Percentiles rank a stretch among this genome's conserved stretches.
Conservation (phyloP, 2,329 filamentous ascomycete genomes). For the Thelonectria rubi region DNA sequence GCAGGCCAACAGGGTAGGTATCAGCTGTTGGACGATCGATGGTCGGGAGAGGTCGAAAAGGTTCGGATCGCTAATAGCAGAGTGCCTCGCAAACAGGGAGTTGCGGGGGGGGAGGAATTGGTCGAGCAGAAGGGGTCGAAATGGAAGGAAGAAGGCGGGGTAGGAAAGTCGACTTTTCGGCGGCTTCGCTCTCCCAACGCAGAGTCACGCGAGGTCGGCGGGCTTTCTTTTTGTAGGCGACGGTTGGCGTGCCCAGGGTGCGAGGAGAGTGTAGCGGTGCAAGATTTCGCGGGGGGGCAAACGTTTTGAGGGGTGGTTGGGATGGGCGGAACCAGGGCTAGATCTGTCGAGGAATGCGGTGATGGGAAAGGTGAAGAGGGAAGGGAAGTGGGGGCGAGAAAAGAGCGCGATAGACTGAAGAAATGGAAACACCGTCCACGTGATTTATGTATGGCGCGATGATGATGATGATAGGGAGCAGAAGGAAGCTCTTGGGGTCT, state of each 20-base stretch:
- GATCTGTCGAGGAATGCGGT: constrained; percentile 26
- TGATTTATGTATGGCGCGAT: background rate
- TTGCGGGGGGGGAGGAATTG: constrained; percentile 27
- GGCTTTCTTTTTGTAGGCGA: constrained; percentile 32
- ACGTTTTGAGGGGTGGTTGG: constrained; percentile 34
- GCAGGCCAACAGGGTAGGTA: background rate
- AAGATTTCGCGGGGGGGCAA: constrained; percentile 40
- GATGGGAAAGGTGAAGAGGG: constrained; percentile 11
- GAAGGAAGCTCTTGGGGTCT: background rate
- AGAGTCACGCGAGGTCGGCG: constrained; percentile 38
- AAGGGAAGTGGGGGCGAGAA: constrained; percentile 14
- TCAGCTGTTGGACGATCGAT: constrained; percentile 21
- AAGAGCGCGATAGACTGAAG: constrained; percentile 7
- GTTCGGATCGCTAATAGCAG: background rate
- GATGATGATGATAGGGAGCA: background rate
- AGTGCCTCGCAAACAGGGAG: constrained; percentile 5
- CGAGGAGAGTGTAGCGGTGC: constrained; percentile 25
- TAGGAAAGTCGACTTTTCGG: background rate
- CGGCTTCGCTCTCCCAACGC: constrained; percentile 12
- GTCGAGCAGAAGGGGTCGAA: constrained; percentile 2
- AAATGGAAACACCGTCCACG: background rate
- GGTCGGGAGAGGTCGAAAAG: background rate
- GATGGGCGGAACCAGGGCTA: constrained; percentile 23
- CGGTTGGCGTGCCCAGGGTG: constrained; percentile 33
- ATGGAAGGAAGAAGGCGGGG: background rate